Base-by-base conservation (phyloP, 2,329 filamentous ascomycete genomes). In the Cladophialophora chaetospira region DNA sequence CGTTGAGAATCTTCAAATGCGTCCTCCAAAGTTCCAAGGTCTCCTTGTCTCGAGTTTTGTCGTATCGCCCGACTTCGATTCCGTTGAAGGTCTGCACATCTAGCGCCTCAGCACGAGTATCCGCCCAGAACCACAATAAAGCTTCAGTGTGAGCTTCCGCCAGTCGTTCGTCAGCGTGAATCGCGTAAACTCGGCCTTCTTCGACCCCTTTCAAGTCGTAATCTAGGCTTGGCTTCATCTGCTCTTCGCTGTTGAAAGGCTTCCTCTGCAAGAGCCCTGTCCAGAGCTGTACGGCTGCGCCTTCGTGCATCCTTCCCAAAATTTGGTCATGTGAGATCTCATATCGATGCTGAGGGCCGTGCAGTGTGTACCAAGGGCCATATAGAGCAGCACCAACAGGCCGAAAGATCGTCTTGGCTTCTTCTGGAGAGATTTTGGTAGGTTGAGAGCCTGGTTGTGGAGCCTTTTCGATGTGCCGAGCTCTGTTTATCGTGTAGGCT, bases 51-150 rank as follows among this genome's bases (percentile, higher is more conserved):
- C 81, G 71, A 5, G 79, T 73, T 0, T 70, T 71, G 50, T 80
- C 77, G 36, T 73, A 75, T 17, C 70, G 69, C 0, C 79, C 74
- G 4, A 82, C 76, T 26, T 81, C 79, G 1, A 77, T 65, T 1
- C 79, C 79, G 58, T 84, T 85, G 33, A 85, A 68, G 2, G 77
- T 77, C 25, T 78, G 76, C 4, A 86, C 65, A 25, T 80, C 80
- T 0, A 86, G 74, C 0, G 81, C 79, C 45, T 85, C 78, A 0
- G 78, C 77, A 1, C 83, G 75, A 19, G 73, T 74, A 50, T 86
- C 82, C 0, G 76, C 81, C 78, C 80, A 84, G 66, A 79, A 83
- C 82, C 82, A 86, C 10, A 40, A 36, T 13, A 65, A 19, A n/a
- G 61, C 45, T 40, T 49, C 54, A 11, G 71, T 74, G 1, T 65